Base-by-base conservation (phyloP, 805 yeast genomes). In the Wickerhamomyces alni region DNA sequence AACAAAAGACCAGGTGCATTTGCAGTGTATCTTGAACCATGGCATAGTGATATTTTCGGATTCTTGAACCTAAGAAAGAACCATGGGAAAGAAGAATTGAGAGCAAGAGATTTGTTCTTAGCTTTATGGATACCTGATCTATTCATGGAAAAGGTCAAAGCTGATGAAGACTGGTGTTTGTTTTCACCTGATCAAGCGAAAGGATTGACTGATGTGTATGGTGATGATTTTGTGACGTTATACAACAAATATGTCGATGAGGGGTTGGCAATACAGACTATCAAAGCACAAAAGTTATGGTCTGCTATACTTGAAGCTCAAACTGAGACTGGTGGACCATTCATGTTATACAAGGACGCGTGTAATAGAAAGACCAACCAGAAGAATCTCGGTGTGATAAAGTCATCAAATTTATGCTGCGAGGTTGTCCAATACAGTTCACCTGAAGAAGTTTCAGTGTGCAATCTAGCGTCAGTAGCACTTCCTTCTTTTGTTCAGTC, bases 1-100 rank as follows among this genome's bases (percentile, higher is more conserved):
- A 91, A 91, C 66, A 89, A 89, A 64, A 73, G 99, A 55, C 99
- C 99, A 0, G 98, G 98, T 46, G 99, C 99, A 3, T 85, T 91
- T 63, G 96, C 96, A 27, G 65, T 88, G 28, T 91, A 89, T 63
- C 62, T 91, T 28, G 99, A 91, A 65, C 97, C 99, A 40, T 91
- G 99, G 99, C 99, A 91, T 59, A 76, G 84, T 10, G 99, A 91
- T 54, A 72, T 91, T 27, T 83, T 87, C 60, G 95, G 85, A 43
- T 82, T 91, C 54, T 62, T 91, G 39, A 91, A 89, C 43, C 69
- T 91, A 49, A 77, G 93, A 55, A 89, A 91, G 66, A 91, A 88
- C 57, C 96, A 89, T 58, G 98, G 97, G 38, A 88, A 87, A 54
- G 97, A 91, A 63, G 98, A 91, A 62, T 67, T 77, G 49, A 76